Conservation (phyloP, 176 grass and related monocot genomes). For the Paspalum notatum region DNA sequence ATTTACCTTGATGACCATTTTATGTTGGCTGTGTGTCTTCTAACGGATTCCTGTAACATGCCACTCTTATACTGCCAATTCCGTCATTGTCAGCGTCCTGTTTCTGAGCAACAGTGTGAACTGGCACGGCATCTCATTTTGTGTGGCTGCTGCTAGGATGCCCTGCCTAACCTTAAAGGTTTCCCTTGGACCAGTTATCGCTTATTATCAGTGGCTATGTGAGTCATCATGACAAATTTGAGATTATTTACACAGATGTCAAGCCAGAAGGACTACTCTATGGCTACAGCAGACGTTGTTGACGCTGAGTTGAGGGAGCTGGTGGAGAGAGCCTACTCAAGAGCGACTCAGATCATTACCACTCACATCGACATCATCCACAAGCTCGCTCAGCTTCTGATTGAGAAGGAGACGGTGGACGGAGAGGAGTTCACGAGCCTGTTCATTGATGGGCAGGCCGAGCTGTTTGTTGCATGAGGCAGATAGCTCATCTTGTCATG, state of each 20-base stretch:
- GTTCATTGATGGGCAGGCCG: conserved; percentile 91
- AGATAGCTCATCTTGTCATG: too few relatives aligned
- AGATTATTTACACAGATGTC: conserved; percentile 66
- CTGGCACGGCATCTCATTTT: neutral
- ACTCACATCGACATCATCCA: conserved; percentile 90
- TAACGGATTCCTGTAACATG: neutral
- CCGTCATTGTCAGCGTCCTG: neutral
- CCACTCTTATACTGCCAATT: conserved; percentile 19
- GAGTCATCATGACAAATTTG: neutral
- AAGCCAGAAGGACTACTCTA: conserved; percentile 93
- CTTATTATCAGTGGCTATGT: neutral
- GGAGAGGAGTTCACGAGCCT: conserved; percentile 99
- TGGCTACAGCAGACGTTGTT: conserved; percentile 90
- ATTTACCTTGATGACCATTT: conserved; percentile 1
- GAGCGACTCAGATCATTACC: conserved; percentile 72
- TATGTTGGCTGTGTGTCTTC: neutral
- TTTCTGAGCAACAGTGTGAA: conserved; percentile 7
- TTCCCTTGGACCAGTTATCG: neutral
- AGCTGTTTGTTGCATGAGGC: conserved; percentile 78
- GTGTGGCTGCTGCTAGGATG: conserved; percentile 18
- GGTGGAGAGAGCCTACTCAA: conserved; percentile 77
- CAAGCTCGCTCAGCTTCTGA: conserved; percentile 85
- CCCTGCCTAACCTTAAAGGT: conserved; percentile 2
- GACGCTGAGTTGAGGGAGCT: conserved; percentile 95
- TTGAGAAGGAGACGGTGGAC: conserved; percentile 96